Evolutionary conservation across 495 filamentous ascomycete genomes (phyloP), one percentile per base, ranked within the genome.

Genomic region (Niebla homalea): DNA sequence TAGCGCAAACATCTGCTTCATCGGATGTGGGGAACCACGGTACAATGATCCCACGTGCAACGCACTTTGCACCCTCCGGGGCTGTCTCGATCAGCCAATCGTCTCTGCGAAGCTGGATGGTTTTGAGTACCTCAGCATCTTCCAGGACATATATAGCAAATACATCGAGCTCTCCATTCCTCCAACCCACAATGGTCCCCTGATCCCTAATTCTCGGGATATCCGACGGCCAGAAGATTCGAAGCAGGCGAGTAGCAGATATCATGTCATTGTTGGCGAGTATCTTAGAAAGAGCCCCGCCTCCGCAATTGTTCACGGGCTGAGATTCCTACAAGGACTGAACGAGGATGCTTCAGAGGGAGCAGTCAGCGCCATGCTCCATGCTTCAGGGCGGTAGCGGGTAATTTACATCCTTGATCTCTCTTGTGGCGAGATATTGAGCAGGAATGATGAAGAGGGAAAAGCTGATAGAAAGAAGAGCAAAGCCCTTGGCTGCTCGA

Each of bases 181-280:
- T 75, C 87, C 89, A 99, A 53, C 92, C 92, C 18, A 99, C 85
- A 51, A 99, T 79, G 41, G 93, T 83, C 7, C 93, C 93, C 32
- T 83, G 76, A 19, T 73, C 69, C 46, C 79, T 80, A 20, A 75
- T 83, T 61, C 81, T 77, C 21, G 81, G 72, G 36, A 85, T 79
- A 70, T 97, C 89, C 52, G 83, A 82, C 54, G 92, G 92, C 92
- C 92, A 99, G 68, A 99, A 97, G 70, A 99, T 79, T 66, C 92
- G 84, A 79, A 97, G 84, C 73, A 97, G 71, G 57, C 85, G 86
- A 87, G 94, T 85, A 54, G 71, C 68, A 68, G 71, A 73, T 64
- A 79, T 70, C 78, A 85, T 94, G 71, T 76, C 88, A 82, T 79
- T 83, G 87, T 89, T 81, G 78, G 81, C 72, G 71, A 69, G 61